Conservation (phyloP, 148 eudicot genomes). For the Beta vulgaris region DNA sequence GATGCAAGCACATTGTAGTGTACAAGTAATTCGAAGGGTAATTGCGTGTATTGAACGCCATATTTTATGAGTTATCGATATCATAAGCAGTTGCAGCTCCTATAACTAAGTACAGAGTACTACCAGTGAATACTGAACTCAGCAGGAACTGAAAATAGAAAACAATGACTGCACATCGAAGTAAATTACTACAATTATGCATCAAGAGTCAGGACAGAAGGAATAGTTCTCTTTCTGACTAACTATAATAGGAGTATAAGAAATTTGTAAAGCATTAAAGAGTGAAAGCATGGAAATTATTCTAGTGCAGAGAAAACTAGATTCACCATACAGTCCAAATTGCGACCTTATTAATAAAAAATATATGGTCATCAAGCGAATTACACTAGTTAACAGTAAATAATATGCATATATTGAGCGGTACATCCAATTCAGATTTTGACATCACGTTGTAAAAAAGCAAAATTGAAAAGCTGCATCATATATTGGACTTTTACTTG, state of each 20-base stretch:
- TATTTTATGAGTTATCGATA: not conserved
- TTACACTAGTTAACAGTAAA: too few species aligned
- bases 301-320: too few species aligned
- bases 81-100: too few species aligned
- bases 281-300: too few species aligned
- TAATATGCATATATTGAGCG: not conserved
- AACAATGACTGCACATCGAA: not conserved
- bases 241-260: too few species aligned
- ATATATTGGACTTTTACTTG: not conserved
- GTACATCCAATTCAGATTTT: too few species aligned
- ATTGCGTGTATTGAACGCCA: not conserved
- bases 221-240: too few species aligned
- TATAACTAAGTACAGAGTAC: too few species aligned
- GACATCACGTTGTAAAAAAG: not conserved
- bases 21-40: not conserved
- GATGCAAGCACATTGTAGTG: constrained; percentile 3
- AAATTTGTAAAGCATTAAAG: not conserved
- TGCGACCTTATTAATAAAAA: too few species aligned
- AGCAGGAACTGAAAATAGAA: not conserved
- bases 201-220: not conserved
- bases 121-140: not conserved
- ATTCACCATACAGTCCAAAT: too few species aligned
- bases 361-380: too few species aligned
- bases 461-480: not conserved
- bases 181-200: not conserved